Base-by-base conservation (phyloP, 2,329 filamentous ascomycete species). In the Pestalotiopsis sp. region DNA sequence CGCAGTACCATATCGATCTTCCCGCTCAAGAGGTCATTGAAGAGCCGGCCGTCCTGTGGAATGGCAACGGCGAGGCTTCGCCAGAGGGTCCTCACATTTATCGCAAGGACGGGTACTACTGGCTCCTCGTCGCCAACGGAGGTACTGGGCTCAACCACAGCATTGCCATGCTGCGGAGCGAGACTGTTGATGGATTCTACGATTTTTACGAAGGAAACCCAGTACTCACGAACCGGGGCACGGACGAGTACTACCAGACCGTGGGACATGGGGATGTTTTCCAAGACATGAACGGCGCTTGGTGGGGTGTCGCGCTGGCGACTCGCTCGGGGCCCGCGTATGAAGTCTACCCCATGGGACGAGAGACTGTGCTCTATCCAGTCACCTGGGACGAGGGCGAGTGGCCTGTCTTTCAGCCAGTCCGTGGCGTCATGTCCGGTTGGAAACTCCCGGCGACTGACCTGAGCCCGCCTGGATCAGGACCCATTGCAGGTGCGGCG, bases 231-330 rank as follows among this genome's bases (percentile, higher is more conserved):
- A 59, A 25, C 74, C 86, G 3, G 84, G 76, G 76, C 36, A 81
- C 80, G 4, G 69, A 77, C 13, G 75, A 79, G 62, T 81, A 80
- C 69, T 81, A 84, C 71, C 81, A 84, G 64, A 80, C 80, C 1
- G 80, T 83, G 2, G 82, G 84, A 0, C 83, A 85, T 68, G 81
- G 74, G 1, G 82, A 84, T 69, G 70, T 85, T 0, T 84, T 84
- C 72, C 82, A 83, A 63, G 82, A 84, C 62, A 57, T 70, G 0
- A 52, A 71, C 0, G 85, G 84, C 0, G 81, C 85, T 31, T 89
- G 87, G 87, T 88, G 86, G 86, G 83, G 80, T 0, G 78, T 84
- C 4, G 80, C 81, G 1, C 75, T 89, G 1, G 79, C 83, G 0
- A 85, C 83, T 0, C 79, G 86, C 2, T 80, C 78, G 4, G 84